Evolutionary conservation across 1,284 basidiomycete species (phyloP), one percentile per base, ranked within the genome.

Genomic region (Ceratobasidium papillatum): DNA sequence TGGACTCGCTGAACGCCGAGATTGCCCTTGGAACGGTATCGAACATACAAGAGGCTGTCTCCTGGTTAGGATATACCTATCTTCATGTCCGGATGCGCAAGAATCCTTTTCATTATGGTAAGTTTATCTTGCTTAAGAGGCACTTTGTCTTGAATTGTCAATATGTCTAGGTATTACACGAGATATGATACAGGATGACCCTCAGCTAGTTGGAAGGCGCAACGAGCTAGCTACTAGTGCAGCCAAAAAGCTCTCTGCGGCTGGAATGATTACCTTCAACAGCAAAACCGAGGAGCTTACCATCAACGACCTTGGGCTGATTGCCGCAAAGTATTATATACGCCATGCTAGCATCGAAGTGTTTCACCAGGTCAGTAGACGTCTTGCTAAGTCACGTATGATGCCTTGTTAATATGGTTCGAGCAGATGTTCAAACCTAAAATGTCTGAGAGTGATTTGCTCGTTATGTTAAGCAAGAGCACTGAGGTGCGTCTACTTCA

Each of bases 31-130:
- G 98, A 0, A 99, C 98, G 0, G 98, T 99, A 12, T 88, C 94
- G 1, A 98, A 90, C 77, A 87, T 93, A 27, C 84, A 87, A 72
- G 98, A 99, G 81, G 98, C 92, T 17, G 90, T 98, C 7, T 91
- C 92, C 75, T 99, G 98, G 98, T 86, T 99, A 54, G 94, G 96
- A 12, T 99, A 98, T 81, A 99, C 98, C 0, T 99, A 99, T 81
- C 88, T 99, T 30, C 96, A 95, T 80, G 97, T 99, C 1, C 89
- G 98, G 56, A 98, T 99, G 95, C 88, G 90, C 71, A 94, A 93
- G 80, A 98, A 98, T 78, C 98, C 97, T 0, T 89, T 93, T 77
- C 86, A 94, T 68, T 99, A 99, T 80, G 96, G 94, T 93, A 78
- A 75, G 85, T 80, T 41, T 47, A 32, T 38, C 3, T 27, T 14